Evolutionary conservation across 1,284 basidiomycete species (phyloP).

Genomic region (Trametes hirsuta): DNA sequence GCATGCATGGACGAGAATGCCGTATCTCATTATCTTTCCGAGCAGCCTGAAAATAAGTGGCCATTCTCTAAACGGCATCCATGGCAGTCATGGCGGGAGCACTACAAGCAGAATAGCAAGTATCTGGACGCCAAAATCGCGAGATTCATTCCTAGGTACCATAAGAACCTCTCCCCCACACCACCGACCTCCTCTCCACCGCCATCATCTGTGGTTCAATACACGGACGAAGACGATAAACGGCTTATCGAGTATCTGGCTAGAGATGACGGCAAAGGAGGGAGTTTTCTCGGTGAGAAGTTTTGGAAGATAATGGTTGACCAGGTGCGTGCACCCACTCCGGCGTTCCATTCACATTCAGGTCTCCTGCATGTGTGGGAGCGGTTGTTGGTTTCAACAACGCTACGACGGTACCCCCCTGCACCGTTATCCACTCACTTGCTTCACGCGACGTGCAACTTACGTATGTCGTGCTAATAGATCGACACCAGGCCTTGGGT

Average conservation of each 20-base stretch:
- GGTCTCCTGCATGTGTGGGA: no score
- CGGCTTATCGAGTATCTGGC: constrained; percentile 72
- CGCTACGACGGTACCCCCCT: background rate
- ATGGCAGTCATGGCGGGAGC: constrained; percentile 58
- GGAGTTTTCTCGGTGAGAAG: constrained; percentile 71
- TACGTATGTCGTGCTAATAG: background rate
- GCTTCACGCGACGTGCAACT: background rate
- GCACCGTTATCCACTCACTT: no score
- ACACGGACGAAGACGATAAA: constrained; percentile 69
- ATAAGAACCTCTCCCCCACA: background rate
- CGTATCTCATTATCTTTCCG: background rate
- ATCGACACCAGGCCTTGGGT: constrained; percentile 54
- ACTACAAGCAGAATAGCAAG: constrained; percentile 45
- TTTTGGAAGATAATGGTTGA: constrained; percentile 56
- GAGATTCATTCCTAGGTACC: constrained; percentile 30
- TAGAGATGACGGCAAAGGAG: constrained; percentile 53
- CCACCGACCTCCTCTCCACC: background rate
- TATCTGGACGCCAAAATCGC: constrained; percentile 47
- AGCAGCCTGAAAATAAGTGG: constrained; percentile 32
- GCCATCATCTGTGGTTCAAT: constrained; percentile 45
- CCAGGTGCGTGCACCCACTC: constrained; percentile 8
- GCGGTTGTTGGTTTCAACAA: background rate
- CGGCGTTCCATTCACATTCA: background rate
- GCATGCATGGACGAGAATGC: background rate
- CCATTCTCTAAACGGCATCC: constrained; percentile 49